Evolutionary conservation across 2,329 filamentous ascomycete species (phyloP).

Genomic region (Myriangium duriaei): DNA sequence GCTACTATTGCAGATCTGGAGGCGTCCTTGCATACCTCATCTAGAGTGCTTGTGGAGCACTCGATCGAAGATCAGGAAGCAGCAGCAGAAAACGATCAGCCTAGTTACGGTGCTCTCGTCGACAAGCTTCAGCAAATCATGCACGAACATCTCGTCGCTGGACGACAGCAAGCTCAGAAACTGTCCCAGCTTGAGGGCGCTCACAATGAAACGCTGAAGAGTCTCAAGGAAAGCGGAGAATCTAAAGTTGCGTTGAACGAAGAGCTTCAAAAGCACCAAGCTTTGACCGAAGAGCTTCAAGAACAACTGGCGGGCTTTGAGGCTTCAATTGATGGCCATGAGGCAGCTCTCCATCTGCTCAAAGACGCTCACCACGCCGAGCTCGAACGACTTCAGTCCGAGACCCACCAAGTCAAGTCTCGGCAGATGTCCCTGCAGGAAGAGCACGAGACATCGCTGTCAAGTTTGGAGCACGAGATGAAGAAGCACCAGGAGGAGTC

Average conservation of each 20-base stretch:
- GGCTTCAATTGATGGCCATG: conserved; percentile 40
- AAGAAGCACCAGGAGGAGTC: conserved; percentile 46
- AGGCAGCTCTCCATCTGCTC: conserved; percentile 40
- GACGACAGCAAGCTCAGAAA: conserved; percentile 54
- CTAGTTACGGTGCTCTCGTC: conserved; percentile 16
- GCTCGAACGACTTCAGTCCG: conserved; percentile 47
- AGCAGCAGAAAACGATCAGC: conserved; percentile 9
- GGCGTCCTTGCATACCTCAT: conserved; percentile 32
- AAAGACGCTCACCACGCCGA: conserved; percentile 42
- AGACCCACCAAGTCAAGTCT: conserved; percentile 20
- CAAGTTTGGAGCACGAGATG: conserved; percentile 47
- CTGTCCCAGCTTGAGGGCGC: conserved; percentile 64
- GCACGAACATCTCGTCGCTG: conserved; percentile 65
- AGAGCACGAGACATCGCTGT: conserved; percentile 20
- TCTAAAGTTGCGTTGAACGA: conserved; percentile 44
- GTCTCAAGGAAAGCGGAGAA: conserved; percentile 55
- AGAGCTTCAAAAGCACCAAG: conserved; percentile 39
- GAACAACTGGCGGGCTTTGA: conserved; percentile 45
- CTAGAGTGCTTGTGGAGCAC: no score
- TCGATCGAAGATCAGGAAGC: conserved; percentile 17
- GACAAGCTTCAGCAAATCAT: conserved; percentile 43
- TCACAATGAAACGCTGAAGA: conserved; percentile 51
- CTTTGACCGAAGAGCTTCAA: conserved; percentile 43
- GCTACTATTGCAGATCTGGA: conserved; percentile 64
- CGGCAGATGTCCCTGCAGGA: conserved; percentile 25